Evolutionary conservation across 441 rosid genomes (phyloP).

Genomic region (Daphne laureola): DNA sequence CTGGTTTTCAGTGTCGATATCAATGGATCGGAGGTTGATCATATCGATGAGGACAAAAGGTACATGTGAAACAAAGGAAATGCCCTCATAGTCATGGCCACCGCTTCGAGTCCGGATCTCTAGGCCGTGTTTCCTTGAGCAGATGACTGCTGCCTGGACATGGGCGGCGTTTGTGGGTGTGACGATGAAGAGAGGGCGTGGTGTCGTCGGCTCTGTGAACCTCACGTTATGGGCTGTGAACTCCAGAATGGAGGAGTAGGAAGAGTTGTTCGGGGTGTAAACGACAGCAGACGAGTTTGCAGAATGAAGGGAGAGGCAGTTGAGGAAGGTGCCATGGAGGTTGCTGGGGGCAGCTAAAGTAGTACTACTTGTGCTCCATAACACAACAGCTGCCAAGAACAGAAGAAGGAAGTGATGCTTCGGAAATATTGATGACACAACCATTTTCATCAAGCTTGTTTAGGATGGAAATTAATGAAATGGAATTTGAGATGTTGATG

Average conservation of each 20-base stretch:
- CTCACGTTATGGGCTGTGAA: slow-evolving; percentile 21
- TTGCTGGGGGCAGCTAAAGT: no score
- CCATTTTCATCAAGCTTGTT: no score
- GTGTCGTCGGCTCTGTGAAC: slow-evolving; percentile 17
- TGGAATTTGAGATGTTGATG: no score
- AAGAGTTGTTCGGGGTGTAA: slow-evolving; percentile 18
- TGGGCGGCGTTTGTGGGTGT: slow-evolving; percentile 27
- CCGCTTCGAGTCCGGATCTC: slow-evolving; percentile 37
- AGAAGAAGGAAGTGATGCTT: no score
- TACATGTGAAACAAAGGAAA: slow-evolving; percentile 36
- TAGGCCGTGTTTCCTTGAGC: slow-evolving; percentile 24
- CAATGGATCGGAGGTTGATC: slow-evolving; percentile 28
- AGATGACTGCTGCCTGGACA: slow-evolving; percentile 24
- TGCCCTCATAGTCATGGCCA: slow-evolving; percentile 52
- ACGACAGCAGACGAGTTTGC: slow-evolving; percentile 8
- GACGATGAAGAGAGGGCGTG: slow-evolving; percentile 19
- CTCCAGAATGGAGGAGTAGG: slow-evolving; percentile 15
- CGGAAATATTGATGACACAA: no score
- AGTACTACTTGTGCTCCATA: no score
- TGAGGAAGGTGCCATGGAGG: no score
- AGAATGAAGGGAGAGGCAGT: no score
- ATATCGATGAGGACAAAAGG: slow-evolving; percentile 42
- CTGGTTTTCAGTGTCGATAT: slow-evolving; percentile 21
- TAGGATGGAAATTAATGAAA: no score
- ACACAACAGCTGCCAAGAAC: no score